Evolutionary conservation across 305 asterid genomes (phyloP).

Genomic region (Fraxinus baroniana): DNA sequence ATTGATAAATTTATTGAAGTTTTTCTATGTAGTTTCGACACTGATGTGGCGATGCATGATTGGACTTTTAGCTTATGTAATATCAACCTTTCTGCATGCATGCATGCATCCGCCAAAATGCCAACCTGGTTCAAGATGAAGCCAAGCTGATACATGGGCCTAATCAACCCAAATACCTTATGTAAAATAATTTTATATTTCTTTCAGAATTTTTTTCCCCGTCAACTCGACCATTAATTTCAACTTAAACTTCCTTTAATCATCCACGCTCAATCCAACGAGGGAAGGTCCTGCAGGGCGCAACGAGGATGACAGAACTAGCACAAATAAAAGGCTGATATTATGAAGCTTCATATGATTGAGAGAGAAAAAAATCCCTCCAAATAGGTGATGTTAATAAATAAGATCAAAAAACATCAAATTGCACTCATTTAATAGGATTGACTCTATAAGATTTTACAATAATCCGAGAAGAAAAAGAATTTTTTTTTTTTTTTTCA

Average conservation of each 20-base stretch:
- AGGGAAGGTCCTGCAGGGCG: neutral
- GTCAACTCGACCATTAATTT: neutral
- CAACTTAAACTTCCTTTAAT: neutral
- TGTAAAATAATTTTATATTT: too few relatives aligned
- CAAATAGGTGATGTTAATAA: neutral
- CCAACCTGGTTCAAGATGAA: neutral
- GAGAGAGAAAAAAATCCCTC: neutral
- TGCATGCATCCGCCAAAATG: neutral
- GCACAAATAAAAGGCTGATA: neutral
- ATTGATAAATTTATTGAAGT: slow-evolving; percentile 2
- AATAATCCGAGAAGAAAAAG: neutral
- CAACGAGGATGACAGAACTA: neutral
- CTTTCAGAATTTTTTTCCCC: neutral
- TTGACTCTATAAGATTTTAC: neutral
- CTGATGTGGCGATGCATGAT: too few relatives aligned
- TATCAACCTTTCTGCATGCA: neutral
- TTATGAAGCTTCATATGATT: neutral
- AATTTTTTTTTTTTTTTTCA: neutral
- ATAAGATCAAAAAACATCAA: neutral
- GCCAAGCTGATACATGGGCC: neutral
- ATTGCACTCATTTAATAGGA: neutral
- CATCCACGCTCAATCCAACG: neutral
- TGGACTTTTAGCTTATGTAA: neutral
- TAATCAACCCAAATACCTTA: neutral
- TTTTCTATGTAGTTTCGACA: neutral